Conservation (phyloP, 176 grass and related monocot genomes). For the Panicum miliaceum region DNA sequence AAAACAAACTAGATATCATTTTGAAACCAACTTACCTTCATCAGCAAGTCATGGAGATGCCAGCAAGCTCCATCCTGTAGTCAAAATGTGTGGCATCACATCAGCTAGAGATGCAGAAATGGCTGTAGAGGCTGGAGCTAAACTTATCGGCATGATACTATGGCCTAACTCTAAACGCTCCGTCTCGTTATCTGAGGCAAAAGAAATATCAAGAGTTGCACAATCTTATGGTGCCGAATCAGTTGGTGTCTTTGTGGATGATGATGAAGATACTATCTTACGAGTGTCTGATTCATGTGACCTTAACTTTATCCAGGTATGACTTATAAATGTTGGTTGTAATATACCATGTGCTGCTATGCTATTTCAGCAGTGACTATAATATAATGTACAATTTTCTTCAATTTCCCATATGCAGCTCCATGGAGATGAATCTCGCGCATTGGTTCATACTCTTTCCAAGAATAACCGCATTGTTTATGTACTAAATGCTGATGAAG, state of each 20-base stretch:
- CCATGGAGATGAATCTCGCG: conserved; percentile 80
- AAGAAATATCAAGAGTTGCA: conserved; percentile 75
- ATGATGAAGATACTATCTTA: conserved; percentile 78
- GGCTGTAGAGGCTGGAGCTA: conserved; percentile 63
- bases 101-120: conserved; percentile 84
- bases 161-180: conserved; percentile 84
- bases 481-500: conserved; percentile 78
- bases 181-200: conserved; percentile 59
- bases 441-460: conserved; percentile 55
- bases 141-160: conserved; percentile 89
- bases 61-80: conserved; percentile 54
- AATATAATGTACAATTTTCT: not conserved
- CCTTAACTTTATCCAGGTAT: conserved; percentile 77
- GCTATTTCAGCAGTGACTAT: not conserved
- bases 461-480: conserved; percentile 68
- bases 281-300: conserved; percentile 61
- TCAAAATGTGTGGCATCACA: conserved; percentile 94
- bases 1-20: conserved; percentile 24
- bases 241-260: conserved; percentile 92
- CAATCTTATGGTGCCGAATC: conserved; percentile 61
- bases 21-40: conserved; percentile 21
- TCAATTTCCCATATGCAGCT: conserved; percentile 59
- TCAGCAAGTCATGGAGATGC: not conserved
- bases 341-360: not conserved
- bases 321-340: conserved; percentile 25